These are phyloP conservation scores for Akebia trifoliata DNA, from an alignment of 164 flowering plant species.

Conservation along the genomic window DNA sequence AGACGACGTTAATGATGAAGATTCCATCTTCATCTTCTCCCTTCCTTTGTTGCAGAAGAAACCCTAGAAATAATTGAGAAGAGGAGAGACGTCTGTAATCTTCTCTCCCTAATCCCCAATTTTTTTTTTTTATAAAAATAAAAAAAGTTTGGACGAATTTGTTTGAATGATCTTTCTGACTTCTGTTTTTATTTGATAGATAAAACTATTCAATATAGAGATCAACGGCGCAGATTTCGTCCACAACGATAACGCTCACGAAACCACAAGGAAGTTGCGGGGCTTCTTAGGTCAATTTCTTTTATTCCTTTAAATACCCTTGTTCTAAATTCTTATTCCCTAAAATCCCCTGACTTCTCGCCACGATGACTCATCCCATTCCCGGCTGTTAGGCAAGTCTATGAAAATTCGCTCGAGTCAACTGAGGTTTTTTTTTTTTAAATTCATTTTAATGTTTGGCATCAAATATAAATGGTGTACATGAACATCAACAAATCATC, in stretches of 20 bases:
- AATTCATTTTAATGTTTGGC: too few relatives aligned
- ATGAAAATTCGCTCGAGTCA: too few relatives aligned
- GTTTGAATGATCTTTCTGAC: neutral
- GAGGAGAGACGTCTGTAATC: neutral
- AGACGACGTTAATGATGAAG: neutral
- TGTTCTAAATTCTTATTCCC: neutral
- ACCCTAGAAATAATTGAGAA: neutral
- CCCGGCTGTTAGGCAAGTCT: too few relatives aligned
- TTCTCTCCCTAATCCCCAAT: neutral
- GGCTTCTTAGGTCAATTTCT: neutral
- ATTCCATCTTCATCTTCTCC: neutral
- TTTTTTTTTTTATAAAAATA: neutral
- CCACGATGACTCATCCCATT: too few relatives aligned
- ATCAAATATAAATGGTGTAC: too few relatives aligned
- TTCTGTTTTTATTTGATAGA: neutral
- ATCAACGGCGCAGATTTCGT: conserved; percentile 39
- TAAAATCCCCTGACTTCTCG: too few relatives aligned
- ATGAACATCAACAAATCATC: too few relatives aligned
- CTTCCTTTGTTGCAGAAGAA: neutral
- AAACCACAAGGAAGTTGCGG: conserved; percentile 29
- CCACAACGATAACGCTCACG: conserved; percentile 23
- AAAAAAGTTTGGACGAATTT: neutral
- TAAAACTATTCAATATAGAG: conserved; percentile 10
- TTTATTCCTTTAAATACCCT: conserved; percentile 16
- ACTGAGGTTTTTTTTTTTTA: too few relatives aligned